phyloP scores from a whole-genome alignment of 2,329 filamentous ascomycete genomes.

The Alternaria brassicicola region DNA sequence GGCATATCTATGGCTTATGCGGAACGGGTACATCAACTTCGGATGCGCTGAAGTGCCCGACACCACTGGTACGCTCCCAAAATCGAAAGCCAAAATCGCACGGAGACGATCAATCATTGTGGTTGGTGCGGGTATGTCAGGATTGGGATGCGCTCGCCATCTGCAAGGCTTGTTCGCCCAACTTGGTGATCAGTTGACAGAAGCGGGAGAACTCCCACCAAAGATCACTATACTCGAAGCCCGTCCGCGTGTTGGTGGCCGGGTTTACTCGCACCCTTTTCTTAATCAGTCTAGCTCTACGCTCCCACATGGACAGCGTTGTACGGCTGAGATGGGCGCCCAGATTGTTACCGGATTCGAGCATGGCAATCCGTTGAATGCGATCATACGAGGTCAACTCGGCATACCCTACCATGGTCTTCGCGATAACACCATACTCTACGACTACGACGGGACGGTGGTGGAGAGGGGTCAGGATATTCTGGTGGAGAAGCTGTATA shows the following conservation, averaged over 20 bases:
- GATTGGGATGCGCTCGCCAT: conserved; percentile 89
- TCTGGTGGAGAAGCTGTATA: conserved; percentile 89
- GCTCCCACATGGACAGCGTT: conserved; percentile 62
- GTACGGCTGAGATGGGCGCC: conserved; percentile 94
- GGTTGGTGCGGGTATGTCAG: conserved; percentile 92
- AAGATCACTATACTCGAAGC: conserved; percentile 84
- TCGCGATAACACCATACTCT: conserved; percentile 81
- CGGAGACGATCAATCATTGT: conserved; percentile 79
- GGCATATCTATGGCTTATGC: conserved; percentile 89
- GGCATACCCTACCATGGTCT: conserved; percentile 84
- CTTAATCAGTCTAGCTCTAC: conserved; percentile 63
- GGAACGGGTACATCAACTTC: conserved; percentile 94
- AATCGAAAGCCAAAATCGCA: conserved; percentile 50
- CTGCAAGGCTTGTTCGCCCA: conserved; percentile 85
- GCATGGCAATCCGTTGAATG: conserved; percentile 89
- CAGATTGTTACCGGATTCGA: conserved; percentile 99
- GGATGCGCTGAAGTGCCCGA: conserved; percentile 80
- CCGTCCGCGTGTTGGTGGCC: conserved; percentile 82
- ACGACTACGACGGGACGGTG: conserved; percentile 78
- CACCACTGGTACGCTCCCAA: conserved; percentile 45
- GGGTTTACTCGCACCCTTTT: conserved; percentile 84
- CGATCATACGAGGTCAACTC: conserved; percentile 88
- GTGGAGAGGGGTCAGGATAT: conserved; percentile 81
- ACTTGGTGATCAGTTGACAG: conserved; percentile 70
- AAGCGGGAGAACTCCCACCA: conserved; percentile 71